Conservation (phyloP, 164 flowering plant genomes). For the Stephania japonica region DNA sequence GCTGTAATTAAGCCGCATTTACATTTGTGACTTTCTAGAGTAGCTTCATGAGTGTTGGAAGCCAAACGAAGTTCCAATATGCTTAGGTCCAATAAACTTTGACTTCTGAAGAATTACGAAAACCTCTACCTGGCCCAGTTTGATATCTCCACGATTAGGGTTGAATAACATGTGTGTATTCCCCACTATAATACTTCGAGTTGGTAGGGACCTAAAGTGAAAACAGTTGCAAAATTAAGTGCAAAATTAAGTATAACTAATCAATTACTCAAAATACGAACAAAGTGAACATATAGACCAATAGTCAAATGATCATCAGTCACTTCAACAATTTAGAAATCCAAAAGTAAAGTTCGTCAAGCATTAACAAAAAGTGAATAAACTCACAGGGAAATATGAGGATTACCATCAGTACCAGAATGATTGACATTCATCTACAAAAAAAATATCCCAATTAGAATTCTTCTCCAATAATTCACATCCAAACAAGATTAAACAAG, state of each 20-base stretch:
- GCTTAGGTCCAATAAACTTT: not conserved
- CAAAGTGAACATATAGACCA: not conserved
- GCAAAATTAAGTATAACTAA: slow-evolving; percentile 1
- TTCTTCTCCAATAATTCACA: not conserved
- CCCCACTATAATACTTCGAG: slow-evolving; percentile 55
- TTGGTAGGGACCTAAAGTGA: slow-evolving; percentile 24
- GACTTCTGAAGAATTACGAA: not conserved
- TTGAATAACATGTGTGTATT: slow-evolving; percentile 84
- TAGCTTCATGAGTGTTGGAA: too few relatives aligned
- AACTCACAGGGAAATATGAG: slow-evolving; percentile 30
- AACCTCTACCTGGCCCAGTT: slow-evolving; percentile 76
- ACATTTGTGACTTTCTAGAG: too few relatives aligned
- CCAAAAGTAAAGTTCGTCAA: not conserved
- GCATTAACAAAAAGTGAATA: not conserved
- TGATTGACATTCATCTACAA: slow-evolving; percentile 29
- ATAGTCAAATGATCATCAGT: not conserved
- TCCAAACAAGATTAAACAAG: not conserved
- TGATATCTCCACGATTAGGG: slow-evolving; percentile 90
- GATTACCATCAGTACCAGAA: slow-evolving; percentile 6
- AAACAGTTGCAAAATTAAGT: slow-evolving; percentile 4
- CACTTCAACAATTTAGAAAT: not conserved
- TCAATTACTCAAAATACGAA: not conserved
- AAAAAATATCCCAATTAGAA: not conserved
- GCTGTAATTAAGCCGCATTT: too few relatives aligned
- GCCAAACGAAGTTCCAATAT: too few relatives aligned